Percentiles rank a stretch among this genome's conserved stretches.
phyloP scores from a whole-genome alignment of 2,329 filamentous ascomycete genomes.

The Coniochaeta hoffmannii region DNA sequence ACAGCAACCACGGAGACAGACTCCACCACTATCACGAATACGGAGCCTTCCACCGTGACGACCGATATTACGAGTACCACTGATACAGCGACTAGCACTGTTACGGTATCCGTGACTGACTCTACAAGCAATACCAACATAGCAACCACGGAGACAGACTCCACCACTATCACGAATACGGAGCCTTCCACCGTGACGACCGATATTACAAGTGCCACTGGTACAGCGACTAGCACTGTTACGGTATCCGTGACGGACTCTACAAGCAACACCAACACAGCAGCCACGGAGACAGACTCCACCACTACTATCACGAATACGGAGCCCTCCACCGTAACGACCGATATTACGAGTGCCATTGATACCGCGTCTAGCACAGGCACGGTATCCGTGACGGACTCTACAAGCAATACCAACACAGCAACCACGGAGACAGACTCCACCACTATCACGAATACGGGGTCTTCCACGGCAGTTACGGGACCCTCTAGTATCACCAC shows the following conservation, averaged over 20 bases:
- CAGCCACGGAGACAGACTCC: neutral
- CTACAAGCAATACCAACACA: neutral
- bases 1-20: neutral
- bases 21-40: neutral
- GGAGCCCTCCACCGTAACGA: neutral
- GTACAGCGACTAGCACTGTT: too few species aligned
- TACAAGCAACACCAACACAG: neutral
- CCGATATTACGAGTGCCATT: too few species aligned
- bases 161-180: neutral
- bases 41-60: neutral
- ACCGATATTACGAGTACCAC: too few species aligned
- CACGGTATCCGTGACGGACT: neutral
- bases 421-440: neutral
- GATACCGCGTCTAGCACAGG: too few species aligned
- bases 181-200: neutral
- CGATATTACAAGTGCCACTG: too few species aligned
- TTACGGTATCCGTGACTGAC: neutral
- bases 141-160: neutral
- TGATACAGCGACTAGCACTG: too few species aligned
- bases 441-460: too few species aligned
- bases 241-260: neutral
- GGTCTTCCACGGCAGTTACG: too few species aligned
- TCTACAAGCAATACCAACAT: neutral
- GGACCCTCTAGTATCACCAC: too few species aligned
- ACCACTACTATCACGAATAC: neutral